These are phyloP conservation scores for Pyronema domesticum DNA, from an alignment of 495 filamentous ascomycete species.

Conservation along the genomic window DNA sequence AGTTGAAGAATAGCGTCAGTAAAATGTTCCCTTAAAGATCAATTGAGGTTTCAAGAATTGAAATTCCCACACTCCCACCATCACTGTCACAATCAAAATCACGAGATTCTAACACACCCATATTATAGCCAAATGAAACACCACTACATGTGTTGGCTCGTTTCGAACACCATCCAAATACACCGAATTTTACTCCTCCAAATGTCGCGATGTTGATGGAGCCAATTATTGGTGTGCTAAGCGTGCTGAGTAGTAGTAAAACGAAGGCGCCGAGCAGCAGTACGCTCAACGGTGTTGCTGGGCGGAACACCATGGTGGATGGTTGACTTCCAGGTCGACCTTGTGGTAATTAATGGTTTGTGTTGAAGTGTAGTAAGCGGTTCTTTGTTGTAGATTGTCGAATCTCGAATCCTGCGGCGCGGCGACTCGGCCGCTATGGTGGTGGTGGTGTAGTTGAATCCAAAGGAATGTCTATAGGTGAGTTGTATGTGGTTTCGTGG, in stretches of 20 bases:
- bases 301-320: conserved; percentile 38
- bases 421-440: too few relatives aligned
- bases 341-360: background rate
- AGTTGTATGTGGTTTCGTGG: too few relatives aligned
- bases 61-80: background rate
- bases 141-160: conserved; percentile 36
- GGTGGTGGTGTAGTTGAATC: too few relatives aligned
- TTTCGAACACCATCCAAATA: conserved; percentile 68
- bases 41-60: background rate
- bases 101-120: conserved; percentile 39
- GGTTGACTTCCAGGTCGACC: background rate
- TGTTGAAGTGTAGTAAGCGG: background rate
- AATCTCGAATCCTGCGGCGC: too few relatives aligned
- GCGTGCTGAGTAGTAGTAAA: conserved; percentile 65
- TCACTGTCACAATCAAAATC: background rate
- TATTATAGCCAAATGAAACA: conserved; percentile 72
- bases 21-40: conserved; percentile 1
- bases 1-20: background rate
- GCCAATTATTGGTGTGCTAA: conserved; percentile 85
- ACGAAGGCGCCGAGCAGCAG: conserved; percentile 73
- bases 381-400: too few relatives aligned
- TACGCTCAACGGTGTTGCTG: conserved; percentile 78
- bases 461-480: too few relatives aligned
- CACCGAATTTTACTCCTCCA: conserved; percentile 64
- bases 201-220: conserved; percentile 65